Base-by-base conservation (phyloP, 2,329 filamentous ascomycete species). In the Monilinia fructigena region DNA sequence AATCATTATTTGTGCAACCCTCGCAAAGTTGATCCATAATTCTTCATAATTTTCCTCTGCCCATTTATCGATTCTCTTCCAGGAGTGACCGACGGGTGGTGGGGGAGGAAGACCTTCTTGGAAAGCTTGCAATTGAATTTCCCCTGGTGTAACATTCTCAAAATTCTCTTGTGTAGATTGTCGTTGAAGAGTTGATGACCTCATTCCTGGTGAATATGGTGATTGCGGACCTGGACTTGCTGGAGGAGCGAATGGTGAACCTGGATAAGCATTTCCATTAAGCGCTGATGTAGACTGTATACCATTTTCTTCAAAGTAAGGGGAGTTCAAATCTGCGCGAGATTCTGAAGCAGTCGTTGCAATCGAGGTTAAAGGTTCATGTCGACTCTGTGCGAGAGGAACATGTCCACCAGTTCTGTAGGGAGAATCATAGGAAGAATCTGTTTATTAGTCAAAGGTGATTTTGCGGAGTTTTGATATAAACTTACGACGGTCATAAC, bases 71-170 rank as follows among this genome's bases (percentile, higher is more conserved):
- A 99, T 97, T 78, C 93, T 91, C 76, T 85, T 88, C 95, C 95
- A 99, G 18, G 94, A 96, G 80, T 97, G 93, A 59, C 82, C 78
- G 50, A 96, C 88, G 8, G 95, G 93, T 2, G 95, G 95, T 10
- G 95, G 87, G 3, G 95, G 95, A 2, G 95, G 93, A 31, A 92
- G 85, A 66, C 95, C 95, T 72, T 97, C 93, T 74, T 90, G 88
- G 80, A 99, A 99, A 69, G 90, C 90, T 80, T 97, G 95, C 92
- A 99, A 95, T 72, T 90, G 94, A 69, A 99, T 97, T 78, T 97
- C 94, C 71, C 91, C 91, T 6, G 80, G 86, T 80, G 80, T 87
- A 72, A 88, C 85, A 67, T 87, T 87, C 76, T 95, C 91, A 73
- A 90, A 88, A 58, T 86, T 85, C 67, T 88, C 85, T 67, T 81